A percentile compares a stretch with the other conserved stretches of the same genome.
These are phyloP conservation scores for Epichloe typhina DNA, from an alignment of 2,329 filamentous ascomycete species.

Conservation along the genomic window DNA sequence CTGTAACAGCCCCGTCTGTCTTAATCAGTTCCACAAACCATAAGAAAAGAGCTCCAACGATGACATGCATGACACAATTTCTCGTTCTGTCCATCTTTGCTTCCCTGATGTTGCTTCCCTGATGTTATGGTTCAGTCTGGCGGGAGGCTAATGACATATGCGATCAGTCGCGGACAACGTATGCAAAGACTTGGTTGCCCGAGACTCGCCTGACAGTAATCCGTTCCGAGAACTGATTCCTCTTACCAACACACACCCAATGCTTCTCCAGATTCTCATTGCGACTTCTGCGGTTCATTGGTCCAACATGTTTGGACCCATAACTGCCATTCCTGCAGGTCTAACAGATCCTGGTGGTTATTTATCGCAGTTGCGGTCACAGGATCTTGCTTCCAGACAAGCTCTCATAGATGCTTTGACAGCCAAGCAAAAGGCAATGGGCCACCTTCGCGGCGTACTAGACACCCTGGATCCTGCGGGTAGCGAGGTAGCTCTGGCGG, in stretches of 20 bases:
- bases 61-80: not conserved
- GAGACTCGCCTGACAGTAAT: conserved; percentile 31
- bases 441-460: conserved; percentile 26
- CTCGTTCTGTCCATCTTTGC: not conserved
- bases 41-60: not conserved
- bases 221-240: conserved; percentile 36
- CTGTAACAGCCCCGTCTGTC: conserved; percentile 23
- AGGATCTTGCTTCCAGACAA: conserved; percentile 23
- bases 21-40: too few relatives aligned
- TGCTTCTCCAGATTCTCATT: conserved; percentile 34
- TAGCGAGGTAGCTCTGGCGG: conserved; percentile 33
- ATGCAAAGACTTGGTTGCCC: conserved; percentile 40
- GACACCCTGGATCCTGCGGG: conserved; percentile 25
- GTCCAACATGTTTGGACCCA: conserved; percentile 28
- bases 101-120: not conserved
- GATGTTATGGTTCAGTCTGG: too few relatives aligned
- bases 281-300: conserved; percentile 37
- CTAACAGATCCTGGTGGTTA: conserved; percentile 24
- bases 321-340: conserved; percentile 17
- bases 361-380: conserved; percentile 23
- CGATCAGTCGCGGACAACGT: conserved; percentile 30
- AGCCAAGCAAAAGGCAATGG: conserved; percentile 34
- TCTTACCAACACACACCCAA: conserved; percentile 29
- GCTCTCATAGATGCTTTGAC: conserved; percentile 33
- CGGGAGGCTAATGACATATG: conserved; percentile 12